Percentiles rank a stretch among this genome's conserved stretches.
phyloP scores from a whole-genome alignment of 164 flowering plant species.

The Annona cherimola region DNA sequence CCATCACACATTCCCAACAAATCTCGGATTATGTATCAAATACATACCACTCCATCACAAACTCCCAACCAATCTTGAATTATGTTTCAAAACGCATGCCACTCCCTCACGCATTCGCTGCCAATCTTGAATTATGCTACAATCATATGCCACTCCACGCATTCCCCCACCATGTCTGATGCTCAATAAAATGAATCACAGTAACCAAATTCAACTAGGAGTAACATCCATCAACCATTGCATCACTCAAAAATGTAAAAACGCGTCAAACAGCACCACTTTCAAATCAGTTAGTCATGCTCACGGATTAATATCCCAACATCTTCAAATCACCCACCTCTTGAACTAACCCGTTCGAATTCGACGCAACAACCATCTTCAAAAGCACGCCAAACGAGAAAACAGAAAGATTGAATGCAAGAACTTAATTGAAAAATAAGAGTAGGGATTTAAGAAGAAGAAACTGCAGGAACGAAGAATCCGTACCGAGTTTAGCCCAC shows the following conservation, averaged over 20 bases:
- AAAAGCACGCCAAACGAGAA: not conserved
- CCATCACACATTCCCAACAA: not conserved
- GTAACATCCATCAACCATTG: not conserved
- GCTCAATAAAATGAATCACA: not conserved
- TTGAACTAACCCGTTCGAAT: not conserved
- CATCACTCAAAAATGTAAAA: too few relatives aligned
- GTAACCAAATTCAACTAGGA: not conserved
- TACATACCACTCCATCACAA: not conserved
- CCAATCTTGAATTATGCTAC: too few relatives aligned
- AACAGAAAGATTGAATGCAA: not conserved
- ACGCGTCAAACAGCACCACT: too few relatives aligned
- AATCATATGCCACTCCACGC: not conserved
- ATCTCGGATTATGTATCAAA: too few relatives aligned
- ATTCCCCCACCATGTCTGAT: not conserved
- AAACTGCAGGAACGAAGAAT: not conserved
- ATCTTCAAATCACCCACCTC: not conserved
- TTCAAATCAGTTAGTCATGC: too few relatives aligned
- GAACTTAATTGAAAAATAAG: not conserved
- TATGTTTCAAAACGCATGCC: not conserved
- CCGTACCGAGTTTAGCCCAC: constrained; percentile 8
- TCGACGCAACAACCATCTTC: not conserved
- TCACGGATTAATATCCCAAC: too few relatives aligned
- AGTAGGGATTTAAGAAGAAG: not conserved
- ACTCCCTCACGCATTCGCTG: not conserved
- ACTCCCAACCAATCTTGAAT: too few relatives aligned